Base-by-base conservation (phyloP, 1,284 basidiomycete species). In the Cutaneotrichosporon dermatis region DNA sequence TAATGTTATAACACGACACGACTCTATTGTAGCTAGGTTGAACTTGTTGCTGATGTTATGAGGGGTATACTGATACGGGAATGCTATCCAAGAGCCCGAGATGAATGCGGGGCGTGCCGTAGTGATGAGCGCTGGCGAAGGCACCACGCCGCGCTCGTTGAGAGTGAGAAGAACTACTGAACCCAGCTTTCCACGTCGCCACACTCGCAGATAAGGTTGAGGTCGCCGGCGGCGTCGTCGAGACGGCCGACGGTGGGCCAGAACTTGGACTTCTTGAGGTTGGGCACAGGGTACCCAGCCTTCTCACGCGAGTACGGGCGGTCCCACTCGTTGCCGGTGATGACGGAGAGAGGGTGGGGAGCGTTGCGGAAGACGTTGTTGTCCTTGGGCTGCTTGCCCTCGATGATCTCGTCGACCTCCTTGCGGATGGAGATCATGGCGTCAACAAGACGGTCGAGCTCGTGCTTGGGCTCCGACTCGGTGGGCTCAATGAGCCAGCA, bases 341-440 rank as follows among this genome's bases (percentile, higher is more conserved):
- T 82, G 45, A 88, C 83, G 45, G 86, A 84, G 44, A 91, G 83
- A 0, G 95, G 88, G 76, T 98, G 95, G 45, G 95, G 95, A 0
- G 95, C 92, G 71, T 96, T 93, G 79, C 88, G 93, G 68, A 99
- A 82, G 44, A 96, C 78, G 76, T 98, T 98, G 80, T 90, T 89
- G 37, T 62, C 61, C 65, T 89, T 88, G 73, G 83, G 86, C 73
- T 93, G 90, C 72, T 87, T 88, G 55, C 93, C 94, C 12, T 83
- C 81, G 50, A 89, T 84, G 68, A 99, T 84, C 63, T 95, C 91
- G 65, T 95, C 88, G 1, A 87, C 91, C 78, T 99, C 95, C 66
- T 86, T 82, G 55, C 93, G 88, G 69, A 99, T 99, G 65, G 89
- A 84, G 66, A 99, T 94, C 88, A 98, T 93, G 6, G 95, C 94